Evolutionary conservation across 1,284 basidiomycete species (phyloP).

Genomic region (Irpex sp.): DNA sequence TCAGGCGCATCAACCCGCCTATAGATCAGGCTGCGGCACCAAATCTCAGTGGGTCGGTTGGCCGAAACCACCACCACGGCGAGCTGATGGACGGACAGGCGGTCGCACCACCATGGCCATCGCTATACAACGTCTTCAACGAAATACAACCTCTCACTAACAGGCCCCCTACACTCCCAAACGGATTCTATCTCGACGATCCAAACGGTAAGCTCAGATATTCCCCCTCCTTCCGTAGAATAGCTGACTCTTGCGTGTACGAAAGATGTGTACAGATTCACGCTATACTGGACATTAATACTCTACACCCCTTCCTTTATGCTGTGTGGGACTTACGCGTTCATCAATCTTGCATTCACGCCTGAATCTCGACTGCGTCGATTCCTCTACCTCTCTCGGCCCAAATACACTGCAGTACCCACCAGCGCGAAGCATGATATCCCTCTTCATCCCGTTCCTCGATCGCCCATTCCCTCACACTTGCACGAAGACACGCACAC

Average conservation of each 20-base stretch:
- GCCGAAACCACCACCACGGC: neutral
- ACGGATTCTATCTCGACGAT: constrained; percentile 30
- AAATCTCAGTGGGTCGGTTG: too few species aligned
- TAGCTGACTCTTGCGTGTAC: neutral
- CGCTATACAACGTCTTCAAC: constrained; percentile 42
- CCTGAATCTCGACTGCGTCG: constrained; percentile 26
- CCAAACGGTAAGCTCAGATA: constrained; percentile 25
- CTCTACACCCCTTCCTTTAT: constrained; percentile 72
- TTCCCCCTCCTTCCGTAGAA: neutral
- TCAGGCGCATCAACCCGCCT: too few species aligned
- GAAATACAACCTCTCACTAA: constrained; percentile 39
- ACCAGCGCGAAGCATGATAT: constrained; percentile 7
- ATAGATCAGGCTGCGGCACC: too few species aligned
- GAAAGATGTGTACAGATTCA: constrained; percentile 78
- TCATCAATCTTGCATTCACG: constrained; percentile 62
- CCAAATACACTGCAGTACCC: constrained; percentile 15
- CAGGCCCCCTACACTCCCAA: constrained; percentile 28
- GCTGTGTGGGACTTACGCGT: constrained; percentile 66
- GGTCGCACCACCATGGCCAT: constrained; percentile 40
- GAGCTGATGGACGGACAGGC: neutral
- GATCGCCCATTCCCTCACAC: constrained; percentile 2
- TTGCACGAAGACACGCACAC: constrained; percentile 1
- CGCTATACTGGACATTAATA: constrained; percentile 80
- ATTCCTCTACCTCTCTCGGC: constrained; percentile 10
- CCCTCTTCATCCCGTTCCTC: constrained; percentile 11